Percentiles rank a stretch among this genome's conserved stretches.
These are phyloP conservation scores for Akanthomyces muscarius DNA, from an alignment of 2,329 filamentous ascomycete species.

Conservation along the genomic window DNA sequence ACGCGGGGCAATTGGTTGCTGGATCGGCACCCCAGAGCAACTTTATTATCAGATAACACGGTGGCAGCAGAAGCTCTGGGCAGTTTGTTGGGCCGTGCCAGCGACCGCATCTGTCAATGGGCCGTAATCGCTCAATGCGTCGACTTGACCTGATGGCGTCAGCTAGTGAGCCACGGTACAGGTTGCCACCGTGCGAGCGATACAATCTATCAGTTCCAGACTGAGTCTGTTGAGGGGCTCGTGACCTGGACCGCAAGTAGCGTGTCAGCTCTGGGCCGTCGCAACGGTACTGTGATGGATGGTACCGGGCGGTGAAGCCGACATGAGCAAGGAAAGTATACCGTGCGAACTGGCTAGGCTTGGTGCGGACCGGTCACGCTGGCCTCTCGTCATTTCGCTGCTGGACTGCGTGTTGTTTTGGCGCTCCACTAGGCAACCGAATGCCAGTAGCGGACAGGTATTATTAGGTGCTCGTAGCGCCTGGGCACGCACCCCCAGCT, in stretches of 20 bases:
- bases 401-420: slow-evolving; percentile 1
- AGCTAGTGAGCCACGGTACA: slow-evolving; percentile 1
- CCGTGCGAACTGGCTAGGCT: neutral
- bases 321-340: neutral
- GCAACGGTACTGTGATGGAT: neutral
- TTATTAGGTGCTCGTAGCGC: neutral
- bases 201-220: neutral
- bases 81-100: slow-evolving; percentile 7
- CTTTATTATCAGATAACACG: neutral
- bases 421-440: slow-evolving; percentile 5
- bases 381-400: slow-evolving; percentile 19
- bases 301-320: slow-evolving; percentile 2
- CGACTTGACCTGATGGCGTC: slow-evolving; percentile 12
- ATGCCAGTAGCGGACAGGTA: neutral
- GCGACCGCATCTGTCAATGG: slow-evolving; percentile 5
- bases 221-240: slow-evolving; percentile 1
- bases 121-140: slow-evolving; percentile 11
- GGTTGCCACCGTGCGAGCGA: slow-evolving; percentile 1
- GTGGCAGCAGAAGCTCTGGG: neutral
- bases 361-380: slow-evolving; percentile 18
- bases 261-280: neutral
- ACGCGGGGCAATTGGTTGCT: neutral
- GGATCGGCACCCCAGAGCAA: neutral
- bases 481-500: neutral
- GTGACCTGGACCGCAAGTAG: neutral